Evolutionary conservation across 257 asterid genomes (phyloP).

Genomic region (Ilex aquifolium): DNA sequence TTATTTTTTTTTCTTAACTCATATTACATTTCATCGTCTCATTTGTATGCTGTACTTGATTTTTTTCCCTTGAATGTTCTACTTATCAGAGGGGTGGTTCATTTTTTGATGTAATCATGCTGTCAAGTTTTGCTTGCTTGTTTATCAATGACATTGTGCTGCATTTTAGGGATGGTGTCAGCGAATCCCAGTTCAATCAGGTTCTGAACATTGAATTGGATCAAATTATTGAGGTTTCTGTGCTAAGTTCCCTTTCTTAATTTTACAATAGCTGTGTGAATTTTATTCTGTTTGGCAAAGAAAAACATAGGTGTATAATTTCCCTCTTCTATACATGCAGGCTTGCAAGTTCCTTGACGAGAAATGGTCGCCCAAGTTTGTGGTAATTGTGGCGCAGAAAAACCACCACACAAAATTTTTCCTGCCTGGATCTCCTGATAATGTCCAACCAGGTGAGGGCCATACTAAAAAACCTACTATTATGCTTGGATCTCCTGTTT

Average conservation of each 20-base stretch:
- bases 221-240: slow-evolving; percentile 73
- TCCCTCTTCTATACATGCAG: slow-evolving; percentile 22
- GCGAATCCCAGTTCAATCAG: slow-evolving; percentile 84
- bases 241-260: too few species aligned
- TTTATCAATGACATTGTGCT: neutral
- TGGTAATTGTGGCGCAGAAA: slow-evolving; percentile 80
- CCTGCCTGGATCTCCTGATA: slow-evolving; percentile 73
- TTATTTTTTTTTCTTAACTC: too few species aligned
- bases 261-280: neutral
- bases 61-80: too few species aligned
- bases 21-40: too few species aligned
- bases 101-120: too few species aligned
- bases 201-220: slow-evolving; percentile 72
- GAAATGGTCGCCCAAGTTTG: slow-evolving; percentile 76
- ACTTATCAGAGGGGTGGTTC: too few species aligned
- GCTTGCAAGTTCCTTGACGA: slow-evolving; percentile 83
- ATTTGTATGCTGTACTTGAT: too few species aligned
- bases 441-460: slow-evolving; percentile 73
- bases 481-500: neutral
- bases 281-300: neutral
- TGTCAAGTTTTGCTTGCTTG: neutral
- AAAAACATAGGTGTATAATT: neutral
- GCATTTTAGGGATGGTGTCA: slow-evolving; percentile 72
- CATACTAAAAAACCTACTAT: too few species aligned
- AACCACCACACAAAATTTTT: slow-evolving; percentile 91